Evolutionary conservation across 164 flowering plant species (phyloP).

Genomic region (Umbellularia californica): DNA sequence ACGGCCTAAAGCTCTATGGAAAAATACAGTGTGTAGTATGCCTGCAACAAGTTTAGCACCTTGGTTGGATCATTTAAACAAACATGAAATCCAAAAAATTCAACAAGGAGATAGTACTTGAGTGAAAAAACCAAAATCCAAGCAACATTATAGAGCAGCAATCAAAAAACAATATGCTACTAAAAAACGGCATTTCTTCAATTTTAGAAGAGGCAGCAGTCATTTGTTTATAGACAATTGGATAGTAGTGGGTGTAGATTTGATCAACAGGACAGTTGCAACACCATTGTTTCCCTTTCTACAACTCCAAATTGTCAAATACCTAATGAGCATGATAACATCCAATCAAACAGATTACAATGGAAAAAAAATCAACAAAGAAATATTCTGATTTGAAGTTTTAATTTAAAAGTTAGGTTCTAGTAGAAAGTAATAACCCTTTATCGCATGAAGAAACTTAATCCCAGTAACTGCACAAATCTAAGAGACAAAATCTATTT

Average conservation of each 20-base stretch:
- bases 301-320: neutral
- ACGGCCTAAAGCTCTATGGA: constrained; percentile 91
- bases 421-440: too few relatives aligned
- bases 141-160: neutral
- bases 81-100: neutral
- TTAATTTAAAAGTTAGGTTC: too few relatives aligned
- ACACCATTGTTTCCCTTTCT: neutral
- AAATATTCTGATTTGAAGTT: too few relatives aligned
- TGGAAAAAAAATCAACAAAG: too few relatives aligned
- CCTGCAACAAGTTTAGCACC: constrained; percentile 47
- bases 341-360: neutral
- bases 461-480: too few relatives aligned
- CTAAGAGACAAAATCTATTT: too few relatives aligned
- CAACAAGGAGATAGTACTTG: neutral
- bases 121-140: neutral
- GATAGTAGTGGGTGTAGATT: neutral
- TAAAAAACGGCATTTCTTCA: neutral
- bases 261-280: neutral
- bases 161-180: neutral
- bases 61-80: neutral
- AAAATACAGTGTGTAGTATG: constrained; percentile 82
- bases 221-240: neutral
- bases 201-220: neutral
- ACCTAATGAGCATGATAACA: neutral
- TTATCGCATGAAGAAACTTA: too few relatives aligned